Evolutionary conservation across 192 early-diverging fungal genomes (phyloP).

Genomic region (Chytriomyces confervae): DNA sequence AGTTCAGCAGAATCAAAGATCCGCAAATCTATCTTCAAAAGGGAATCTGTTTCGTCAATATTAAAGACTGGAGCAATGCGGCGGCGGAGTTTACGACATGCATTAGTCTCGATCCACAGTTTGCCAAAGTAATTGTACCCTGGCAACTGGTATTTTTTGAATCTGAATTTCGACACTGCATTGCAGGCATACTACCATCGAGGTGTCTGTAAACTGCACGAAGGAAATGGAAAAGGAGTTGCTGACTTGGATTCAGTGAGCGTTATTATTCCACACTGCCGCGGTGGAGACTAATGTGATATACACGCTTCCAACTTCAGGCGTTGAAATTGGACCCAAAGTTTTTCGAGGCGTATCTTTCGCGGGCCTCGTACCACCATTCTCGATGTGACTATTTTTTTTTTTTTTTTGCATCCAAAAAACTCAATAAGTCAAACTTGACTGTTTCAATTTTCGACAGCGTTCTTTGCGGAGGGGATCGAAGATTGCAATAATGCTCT

Average conservation of each 20-base stretch:
- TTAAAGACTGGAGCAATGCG: slow-evolving; percentile 53
- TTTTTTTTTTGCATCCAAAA: too few relatives aligned
- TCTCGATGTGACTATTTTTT: slow-evolving; percentile 40
- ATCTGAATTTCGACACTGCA: not conserved
- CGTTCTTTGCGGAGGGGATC: slow-evolving; percentile 42
- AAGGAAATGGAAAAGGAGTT: slow-evolving; percentile 44
- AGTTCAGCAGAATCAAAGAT: slow-evolving; percentile 49
- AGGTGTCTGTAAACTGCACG: slow-evolving; percentile 55
- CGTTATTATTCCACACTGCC: not conserved
- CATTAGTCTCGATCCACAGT: slow-evolving; percentile 46
- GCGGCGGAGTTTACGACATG: slow-evolving; percentile 51
- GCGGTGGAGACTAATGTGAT: not conserved
- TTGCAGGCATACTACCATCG: slow-evolving; percentile 58
- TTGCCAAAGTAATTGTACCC: slow-evolving; percentile 43
- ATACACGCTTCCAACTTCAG: not conserved
- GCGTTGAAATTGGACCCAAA: slow-evolving; percentile 53
- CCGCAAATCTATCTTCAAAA: slow-evolving; percentile 61
- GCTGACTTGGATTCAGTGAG: slow-evolving; percentile 46
- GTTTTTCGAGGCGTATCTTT: slow-evolving; percentile 61
- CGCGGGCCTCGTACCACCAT: slow-evolving; percentile 56
- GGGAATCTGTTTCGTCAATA: slow-evolving; percentile 60
- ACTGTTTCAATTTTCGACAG: not conserved
- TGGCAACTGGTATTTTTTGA: not conserved
- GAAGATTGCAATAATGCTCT: slow-evolving; percentile 60
- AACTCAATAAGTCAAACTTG: too few relatives aligned